These are phyloP conservation scores for Anethum foeniculum DNA, from an alignment of 140 eudicot genomes.

Conservation along the genomic window DNA sequence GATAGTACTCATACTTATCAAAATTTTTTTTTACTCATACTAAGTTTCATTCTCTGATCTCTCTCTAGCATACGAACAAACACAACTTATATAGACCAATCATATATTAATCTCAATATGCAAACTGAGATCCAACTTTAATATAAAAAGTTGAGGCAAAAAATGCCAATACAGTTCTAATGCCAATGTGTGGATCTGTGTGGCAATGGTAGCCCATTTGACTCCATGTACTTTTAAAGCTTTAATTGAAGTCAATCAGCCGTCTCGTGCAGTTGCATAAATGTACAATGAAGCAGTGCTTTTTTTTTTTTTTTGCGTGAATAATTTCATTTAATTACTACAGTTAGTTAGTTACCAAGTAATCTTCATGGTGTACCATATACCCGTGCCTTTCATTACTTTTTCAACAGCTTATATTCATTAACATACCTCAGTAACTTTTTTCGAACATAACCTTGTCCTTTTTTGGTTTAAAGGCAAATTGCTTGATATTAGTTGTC, in stretches of 20 bases:
- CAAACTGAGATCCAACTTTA: neutral
- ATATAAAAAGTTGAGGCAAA: neutral
- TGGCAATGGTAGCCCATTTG: neutral
- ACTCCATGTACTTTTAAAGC: neutral
- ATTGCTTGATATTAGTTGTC: neutral
- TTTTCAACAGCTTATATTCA: neutral
- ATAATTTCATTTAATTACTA: neutral
- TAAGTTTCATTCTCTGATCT: neutral
- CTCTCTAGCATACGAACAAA: neutral
- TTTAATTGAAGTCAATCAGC: neutral
- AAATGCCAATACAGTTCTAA: neutral
- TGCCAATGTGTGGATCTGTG: neutral
- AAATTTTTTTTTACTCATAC: neutral
- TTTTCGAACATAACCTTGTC: neutral
- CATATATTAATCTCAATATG: neutral
- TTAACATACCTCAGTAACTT: neutral
- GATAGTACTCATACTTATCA: too few relatives aligned
- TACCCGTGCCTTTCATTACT: neutral
- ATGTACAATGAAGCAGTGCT: neutral
- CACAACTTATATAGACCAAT: neutral
- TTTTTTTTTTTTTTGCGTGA: neutral
- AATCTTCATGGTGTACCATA: neutral
- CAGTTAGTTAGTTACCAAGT: neutral
- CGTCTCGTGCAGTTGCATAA: neutral
- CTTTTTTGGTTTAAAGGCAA: neutral